Evolutionary conservation across 2,329 filamentous ascomycete species (phyloP), one percentile per base, ranked within the genome.

Genomic region (Talaromyces sp.): DNA sequence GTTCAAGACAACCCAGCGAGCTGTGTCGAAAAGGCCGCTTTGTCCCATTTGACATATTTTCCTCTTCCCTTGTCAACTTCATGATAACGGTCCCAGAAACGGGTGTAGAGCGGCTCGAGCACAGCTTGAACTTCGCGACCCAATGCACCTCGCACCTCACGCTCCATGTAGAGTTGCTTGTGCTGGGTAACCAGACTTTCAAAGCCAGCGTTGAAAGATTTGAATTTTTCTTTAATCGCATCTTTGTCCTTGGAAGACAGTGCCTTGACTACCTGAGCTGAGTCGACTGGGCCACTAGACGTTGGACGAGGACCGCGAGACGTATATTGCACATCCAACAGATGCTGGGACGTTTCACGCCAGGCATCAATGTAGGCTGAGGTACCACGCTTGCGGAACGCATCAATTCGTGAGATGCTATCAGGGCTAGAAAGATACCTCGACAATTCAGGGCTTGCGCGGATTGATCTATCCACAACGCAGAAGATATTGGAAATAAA

Each of bases 41-140:
- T 97, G 79, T 97, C 93, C 74, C 96, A 98, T 80, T 96, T 97
- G 74, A 96, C 92, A 76, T 98, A 96, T 77, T 99, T 99, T 68
- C 94, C 94, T 78, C 93, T 96, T 63, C 95, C 95, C 81, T 96
- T 97, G 78, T 98, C 94, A 66, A 98, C 88, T 77, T 98, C 95
- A 74, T 97, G 93, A 74, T 99, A 99, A 31, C 94, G 86, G 77
- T 98, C 95, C 87, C 92, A 98, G 78, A 99, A 99, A 53, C 95
- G 85, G 65, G 89, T 90, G 78, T 99, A 99, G 14, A 99, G 83
- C 60, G 94, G 93, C 78, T 98, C 94, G 61, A 99, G 88, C 79
- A 96, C 91, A 69, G 89, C 88, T 74, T 95, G 91, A 65, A 98
- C 89, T 71, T 97, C 93, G 68, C 89, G 87, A 16, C 87, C 88